Evolutionary conservation across 2,329 filamentous ascomycete genomes (phyloP), one percentile per base, ranked within the genome.

Genomic region (Exophiala sideris): DNA sequence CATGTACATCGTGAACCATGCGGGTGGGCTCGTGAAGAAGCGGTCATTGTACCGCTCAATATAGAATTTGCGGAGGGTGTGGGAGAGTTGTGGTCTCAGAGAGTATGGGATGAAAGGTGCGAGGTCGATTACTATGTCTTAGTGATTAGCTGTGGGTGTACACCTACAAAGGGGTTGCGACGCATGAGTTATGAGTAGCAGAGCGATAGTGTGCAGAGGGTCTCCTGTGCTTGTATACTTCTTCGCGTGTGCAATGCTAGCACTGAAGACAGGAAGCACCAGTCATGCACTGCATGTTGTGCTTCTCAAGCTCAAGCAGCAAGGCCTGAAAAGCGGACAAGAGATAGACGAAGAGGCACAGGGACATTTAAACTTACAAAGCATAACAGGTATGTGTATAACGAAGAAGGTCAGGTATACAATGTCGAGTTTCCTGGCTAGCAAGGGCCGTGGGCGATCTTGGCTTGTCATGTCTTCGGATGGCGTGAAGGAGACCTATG

Each of bases 341-440:
- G 5, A 44, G 39, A 24, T 5, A 16, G 10, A 1, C 2, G n/a
- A 36, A 8, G 4, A 9, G 9, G 35, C 33, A 35, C n/a, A 16
- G 14, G 14, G 35, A 50, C 39, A 21, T 14, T 41, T 35, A 42
- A 45, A 56, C 76, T 59, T 71, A 85, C 83, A 69, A 58, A 86
- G 76, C 70, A 86, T 80, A 36, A 86, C 73, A 1, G 82, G 81
- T 33, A 86, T 66, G 64, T 86, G 82, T 18, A 81, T 77, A 48
- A 75, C 51, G 69, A 88, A 87, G 72, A 86, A 86, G 36, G 77
- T 61, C 4, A 86, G 72, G 62, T 76, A 76, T 38, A 70, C 44
- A 40, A 68, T 60, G 56, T 76, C 73, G 54, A 67, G 56, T 56
- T 70, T 74, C 40, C 70, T 67, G 29, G 55, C 62, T 58, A 65